Conservation (phyloP, 257 asterid genomes). For the Rehmannia glutinosa region DNA sequence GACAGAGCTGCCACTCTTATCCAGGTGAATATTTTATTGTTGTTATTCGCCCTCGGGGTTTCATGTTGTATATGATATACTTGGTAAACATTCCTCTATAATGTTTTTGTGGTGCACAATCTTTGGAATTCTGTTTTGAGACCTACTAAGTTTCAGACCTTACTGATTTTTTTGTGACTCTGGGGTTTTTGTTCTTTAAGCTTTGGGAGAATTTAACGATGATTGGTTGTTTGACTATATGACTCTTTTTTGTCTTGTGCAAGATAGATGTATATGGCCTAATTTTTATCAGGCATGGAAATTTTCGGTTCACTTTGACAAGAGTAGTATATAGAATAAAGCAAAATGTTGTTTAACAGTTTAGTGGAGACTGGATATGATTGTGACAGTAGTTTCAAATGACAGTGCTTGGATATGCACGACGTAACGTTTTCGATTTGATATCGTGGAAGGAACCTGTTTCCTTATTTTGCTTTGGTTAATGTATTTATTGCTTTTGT, state of each 20-base stretch:
- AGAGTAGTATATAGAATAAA: neutral
- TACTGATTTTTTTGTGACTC: neutral
- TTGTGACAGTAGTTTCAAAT: neutral
- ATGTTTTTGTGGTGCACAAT: neutral
- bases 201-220: neutral
- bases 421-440: no score
- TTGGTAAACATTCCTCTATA: neutral
- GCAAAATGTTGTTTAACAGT: neutral
- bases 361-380: neutral
- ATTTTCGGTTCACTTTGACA: neutral
- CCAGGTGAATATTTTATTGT: conserved; percentile 54
- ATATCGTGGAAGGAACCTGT: neutral
- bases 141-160: neutral
- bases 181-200: neutral
- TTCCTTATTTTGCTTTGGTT: neutral
- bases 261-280: neutral
- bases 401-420: no score
- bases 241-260: neutral
- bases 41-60: conserved; percentile 10
- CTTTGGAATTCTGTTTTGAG: conserved; percentile 1
- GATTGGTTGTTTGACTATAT: neutral
- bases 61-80: neutral
- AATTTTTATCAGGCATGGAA: neutral
- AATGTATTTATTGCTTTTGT: conserved; percentile 1
- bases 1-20: conserved; percentile 73